Percentiles rank a stretch among this genome's conserved stretches.
phyloP scores from a whole-genome alignment of 1,139 yeast species.

The Kodamaea fungicola region DNA sequence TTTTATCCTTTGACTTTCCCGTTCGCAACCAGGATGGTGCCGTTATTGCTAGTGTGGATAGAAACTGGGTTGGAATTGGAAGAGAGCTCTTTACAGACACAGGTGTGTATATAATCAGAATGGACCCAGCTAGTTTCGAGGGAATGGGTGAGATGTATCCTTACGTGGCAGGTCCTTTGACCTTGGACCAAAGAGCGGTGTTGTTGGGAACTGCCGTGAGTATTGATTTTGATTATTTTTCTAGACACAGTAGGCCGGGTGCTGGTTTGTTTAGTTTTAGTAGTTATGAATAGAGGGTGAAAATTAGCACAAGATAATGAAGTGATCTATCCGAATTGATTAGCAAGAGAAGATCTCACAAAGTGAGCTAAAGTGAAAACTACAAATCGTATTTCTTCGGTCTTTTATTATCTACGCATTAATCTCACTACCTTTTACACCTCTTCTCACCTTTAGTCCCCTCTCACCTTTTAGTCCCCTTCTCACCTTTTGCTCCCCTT shows the following conservation, averaged over 20 bases:
- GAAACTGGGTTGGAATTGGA: conserved; percentile 94
- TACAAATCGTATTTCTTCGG: too few species aligned
- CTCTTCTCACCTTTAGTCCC: too few species aligned
- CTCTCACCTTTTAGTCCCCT: too few species aligned
- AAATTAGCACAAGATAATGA: too few species aligned
- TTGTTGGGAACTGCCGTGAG: conserved; percentile 84
- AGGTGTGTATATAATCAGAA: conserved; percentile 81
- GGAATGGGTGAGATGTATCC: conserved; percentile 45
- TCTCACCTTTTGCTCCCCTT: conserved; percentile 7
- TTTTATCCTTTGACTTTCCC: conserved; percentile 83
- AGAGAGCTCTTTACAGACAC: conserved; percentile 92
- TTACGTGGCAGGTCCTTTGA: conserved; percentile 45
- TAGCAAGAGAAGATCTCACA: too few species aligned
- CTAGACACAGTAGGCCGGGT: conserved; percentile 71
- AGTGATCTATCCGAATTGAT: too few species aligned
- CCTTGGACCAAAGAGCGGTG: conserved; percentile 81
- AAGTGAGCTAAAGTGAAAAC: too few species aligned
- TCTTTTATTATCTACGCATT: too few species aligned
- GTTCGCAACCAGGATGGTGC: conserved; percentile 55
- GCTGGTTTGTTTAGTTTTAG: conserved; percentile 36
- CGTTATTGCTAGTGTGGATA: conserved; percentile 73
- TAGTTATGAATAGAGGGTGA: conserved; percentile 15
- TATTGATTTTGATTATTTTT: conserved; percentile 92
- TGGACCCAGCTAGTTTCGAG: conserved; percentile 68
- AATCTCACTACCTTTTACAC: too few species aligned